Percentiles rank a stretch among this genome's conserved stretches.
phyloP scores from a whole-genome alignment of 129 eudicot species.

The Escallonia herrerae region DNA sequence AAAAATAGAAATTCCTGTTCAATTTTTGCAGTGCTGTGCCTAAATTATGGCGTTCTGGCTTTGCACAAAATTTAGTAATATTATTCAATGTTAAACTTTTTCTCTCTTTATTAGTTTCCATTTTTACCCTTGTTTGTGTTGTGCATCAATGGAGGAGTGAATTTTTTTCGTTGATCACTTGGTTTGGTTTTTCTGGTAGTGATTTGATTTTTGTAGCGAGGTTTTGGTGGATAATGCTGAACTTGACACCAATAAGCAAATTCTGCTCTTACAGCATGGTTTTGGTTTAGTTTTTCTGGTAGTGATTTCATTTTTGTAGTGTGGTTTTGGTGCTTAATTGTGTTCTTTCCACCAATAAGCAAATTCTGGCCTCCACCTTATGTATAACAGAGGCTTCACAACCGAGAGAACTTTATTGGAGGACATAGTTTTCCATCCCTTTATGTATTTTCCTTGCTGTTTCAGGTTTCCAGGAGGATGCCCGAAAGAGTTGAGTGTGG shows the following conservation, averaged over 20 bases:
- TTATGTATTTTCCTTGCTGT: neutral
- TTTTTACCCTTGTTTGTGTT: no score
- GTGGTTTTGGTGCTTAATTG: neutral
- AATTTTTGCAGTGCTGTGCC: neutral
- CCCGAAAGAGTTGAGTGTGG: constrained; percentile 15
- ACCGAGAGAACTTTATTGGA: no score
- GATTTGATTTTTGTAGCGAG: no score
- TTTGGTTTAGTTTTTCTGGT: no score
- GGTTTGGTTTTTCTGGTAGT: no score
- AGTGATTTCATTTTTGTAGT: neutral
- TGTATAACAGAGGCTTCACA: neutral
- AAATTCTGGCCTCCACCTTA: neutral
- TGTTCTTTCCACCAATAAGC: neutral
- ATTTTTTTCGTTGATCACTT: no score
- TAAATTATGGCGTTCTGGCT: neutral
- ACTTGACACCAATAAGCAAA: no score
- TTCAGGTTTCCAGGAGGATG: constrained; percentile 18
- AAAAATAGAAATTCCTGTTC: neutral
- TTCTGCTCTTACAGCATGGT: no score
- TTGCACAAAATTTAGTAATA: neutral
- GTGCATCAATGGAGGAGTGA: no score
- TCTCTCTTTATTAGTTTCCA: no score
- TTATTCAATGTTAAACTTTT: no score
- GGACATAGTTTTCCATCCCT: neutral
- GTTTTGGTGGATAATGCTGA: no score